A percentile compares a stretch with the other conserved stretches of the same genome.
These are phyloP conservation scores for Saturnispora gosingensis DNA, from an alignment of 805 yeast species.

Conservation along the genomic window DNA sequence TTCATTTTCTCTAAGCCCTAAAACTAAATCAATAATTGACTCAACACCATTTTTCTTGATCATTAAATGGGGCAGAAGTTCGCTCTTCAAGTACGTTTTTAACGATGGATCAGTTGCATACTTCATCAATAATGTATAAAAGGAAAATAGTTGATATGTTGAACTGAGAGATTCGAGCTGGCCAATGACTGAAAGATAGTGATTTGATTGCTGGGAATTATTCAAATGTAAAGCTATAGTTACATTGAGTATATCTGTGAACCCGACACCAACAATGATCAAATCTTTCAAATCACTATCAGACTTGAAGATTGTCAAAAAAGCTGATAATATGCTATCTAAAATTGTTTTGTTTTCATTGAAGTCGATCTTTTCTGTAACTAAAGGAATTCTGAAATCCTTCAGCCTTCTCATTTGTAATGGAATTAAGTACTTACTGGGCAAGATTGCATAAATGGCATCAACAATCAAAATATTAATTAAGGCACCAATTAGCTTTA, in stretches of 20 bases:
- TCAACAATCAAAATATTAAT: constrained; percentile 56
- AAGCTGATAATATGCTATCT: constrained; percentile 21
- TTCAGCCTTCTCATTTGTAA: constrained; percentile 49
- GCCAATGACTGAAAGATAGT: not conserved
- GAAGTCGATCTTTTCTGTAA: constrained; percentile 18
- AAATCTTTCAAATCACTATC: constrained; percentile 44
- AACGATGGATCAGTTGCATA: constrained; percentile 1
- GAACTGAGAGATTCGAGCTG: constrained; percentile 38
- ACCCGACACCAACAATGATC: constrained; percentile 57
- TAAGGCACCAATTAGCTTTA: constrained; percentile 60
- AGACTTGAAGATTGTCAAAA: constrained; percentile 29
- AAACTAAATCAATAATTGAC: constrained; percentile 63
- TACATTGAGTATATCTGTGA: constrained; percentile 47
- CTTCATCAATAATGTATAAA: constrained; percentile 42
- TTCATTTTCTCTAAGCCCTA: constrained; percentile 70
- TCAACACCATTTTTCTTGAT: constrained; percentile 49
- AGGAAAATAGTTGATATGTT: constrained; percentile 57
- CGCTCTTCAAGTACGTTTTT: constrained; percentile 32
- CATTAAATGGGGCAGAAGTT: constrained; percentile 45
- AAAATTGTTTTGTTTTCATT: constrained; percentile 16
- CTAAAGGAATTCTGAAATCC: constrained; percentile 29
- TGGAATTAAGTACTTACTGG: constrained; percentile 53
- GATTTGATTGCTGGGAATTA: not conserved
- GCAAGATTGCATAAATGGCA: constrained; percentile 60
- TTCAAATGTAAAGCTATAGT: constrained; percentile 34